Evolutionary conservation across 345 rosid genomes (phyloP).

Genomic region (Psidium friedrichsthalianum): DNA sequence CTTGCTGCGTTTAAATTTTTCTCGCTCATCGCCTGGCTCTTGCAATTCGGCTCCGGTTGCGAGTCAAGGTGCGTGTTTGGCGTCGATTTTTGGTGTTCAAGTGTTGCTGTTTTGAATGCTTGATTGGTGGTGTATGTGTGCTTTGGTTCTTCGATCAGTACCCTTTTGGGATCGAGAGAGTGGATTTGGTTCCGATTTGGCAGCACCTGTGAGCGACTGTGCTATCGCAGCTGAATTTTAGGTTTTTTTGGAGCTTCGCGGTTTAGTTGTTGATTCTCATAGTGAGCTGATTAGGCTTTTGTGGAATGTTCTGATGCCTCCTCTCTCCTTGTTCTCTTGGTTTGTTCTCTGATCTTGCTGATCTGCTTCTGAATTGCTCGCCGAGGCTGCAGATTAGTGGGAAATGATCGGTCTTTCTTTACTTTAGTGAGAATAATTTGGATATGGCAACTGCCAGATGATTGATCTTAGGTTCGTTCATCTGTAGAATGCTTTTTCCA

Average conservation of each 20-base stretch:
- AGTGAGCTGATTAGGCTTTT: conserved; percentile 2
- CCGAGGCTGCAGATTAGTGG: background rate
- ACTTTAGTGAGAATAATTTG: background rate
- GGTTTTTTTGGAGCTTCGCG: background rate
- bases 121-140: background rate
- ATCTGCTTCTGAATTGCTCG: background rate
- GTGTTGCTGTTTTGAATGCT: background rate
- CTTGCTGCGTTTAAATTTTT: background rate
- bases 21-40: background rate
- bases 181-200: background rate
- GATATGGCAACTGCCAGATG: background rate
- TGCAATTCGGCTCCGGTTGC: background rate
- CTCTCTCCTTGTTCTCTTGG: background rate
- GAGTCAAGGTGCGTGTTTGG: background rate
- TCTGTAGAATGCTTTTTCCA: background rate
- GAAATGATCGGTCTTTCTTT: background rate
- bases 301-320: background rate
- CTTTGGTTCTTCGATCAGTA: background rate
- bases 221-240: background rate
- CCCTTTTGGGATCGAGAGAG: background rate
- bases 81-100: background rate
- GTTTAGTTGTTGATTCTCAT: background rate
- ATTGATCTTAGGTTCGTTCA: background rate
- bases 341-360: background rate
- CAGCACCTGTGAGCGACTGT: background rate